phyloP scores from a whole-genome alignment of 192 early-diverging fungal species.

The Neocallimastix lanati region DNA sequence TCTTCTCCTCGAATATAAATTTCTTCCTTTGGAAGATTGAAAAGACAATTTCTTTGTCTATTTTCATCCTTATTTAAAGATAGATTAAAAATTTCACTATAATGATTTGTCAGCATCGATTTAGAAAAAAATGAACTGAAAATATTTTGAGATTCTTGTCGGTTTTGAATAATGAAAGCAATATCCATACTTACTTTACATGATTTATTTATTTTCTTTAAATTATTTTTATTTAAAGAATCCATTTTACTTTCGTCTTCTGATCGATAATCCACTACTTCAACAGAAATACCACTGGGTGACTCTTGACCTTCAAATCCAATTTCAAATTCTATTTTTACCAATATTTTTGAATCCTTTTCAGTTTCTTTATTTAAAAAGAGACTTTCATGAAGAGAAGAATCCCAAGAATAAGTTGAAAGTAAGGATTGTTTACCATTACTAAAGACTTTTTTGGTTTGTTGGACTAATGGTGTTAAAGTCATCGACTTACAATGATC shows the following conservation, averaged over 20 bases:
- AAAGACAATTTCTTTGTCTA: background rate
- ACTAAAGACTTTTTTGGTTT: slow-evolving; percentile 21
- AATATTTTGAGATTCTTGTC: background rate
- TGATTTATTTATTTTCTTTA: no score
- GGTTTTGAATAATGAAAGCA: background rate
- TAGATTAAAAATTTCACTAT: background rate
- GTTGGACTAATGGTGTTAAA: background rate
- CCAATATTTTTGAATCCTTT: background rate
- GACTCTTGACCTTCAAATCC: background rate
- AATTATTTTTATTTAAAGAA: no score
- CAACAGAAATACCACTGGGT: background rate
- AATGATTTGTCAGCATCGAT: background rate
- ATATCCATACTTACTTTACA: background rate
- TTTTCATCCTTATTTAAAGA: background rate
- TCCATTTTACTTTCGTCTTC: no score
- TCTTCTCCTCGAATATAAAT: background rate
- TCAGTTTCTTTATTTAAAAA: slow-evolving; percentile 24
- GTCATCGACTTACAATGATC: background rate
- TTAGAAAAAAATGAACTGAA: background rate
- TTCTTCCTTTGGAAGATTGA: background rate
- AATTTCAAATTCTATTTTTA: background rate
- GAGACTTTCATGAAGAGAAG: slow-evolving; percentile 45
- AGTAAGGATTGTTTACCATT: slow-evolving; percentile 44
- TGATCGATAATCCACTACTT: background rate
- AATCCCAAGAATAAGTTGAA: slow-evolving; percentile 51